Conservation (phyloP, 2,329 filamentous ascomycete genomes). For the Claviceps quebecensis region DNA sequence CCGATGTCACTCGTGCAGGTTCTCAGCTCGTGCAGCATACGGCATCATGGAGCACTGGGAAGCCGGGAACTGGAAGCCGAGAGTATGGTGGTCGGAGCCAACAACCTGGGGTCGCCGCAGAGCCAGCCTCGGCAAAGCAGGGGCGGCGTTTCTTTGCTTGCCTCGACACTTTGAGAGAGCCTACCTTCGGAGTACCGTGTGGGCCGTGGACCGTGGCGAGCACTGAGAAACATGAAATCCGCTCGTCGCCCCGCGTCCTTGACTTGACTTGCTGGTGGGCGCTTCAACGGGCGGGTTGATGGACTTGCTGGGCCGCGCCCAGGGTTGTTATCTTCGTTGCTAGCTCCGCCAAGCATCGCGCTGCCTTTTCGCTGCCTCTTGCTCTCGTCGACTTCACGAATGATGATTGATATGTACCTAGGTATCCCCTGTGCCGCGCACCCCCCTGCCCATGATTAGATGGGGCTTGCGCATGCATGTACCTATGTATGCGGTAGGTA, state of each 20-base stretch:
- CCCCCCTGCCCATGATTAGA: no score
- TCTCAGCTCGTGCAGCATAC: no score
- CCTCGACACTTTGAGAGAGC: no score
- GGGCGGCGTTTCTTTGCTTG: background rate
- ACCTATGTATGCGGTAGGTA: no score
- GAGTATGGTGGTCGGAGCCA: background rate
- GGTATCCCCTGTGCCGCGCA: background rate
- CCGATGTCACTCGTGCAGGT: no score
- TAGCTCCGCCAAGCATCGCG: background rate
- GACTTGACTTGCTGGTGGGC: background rate
- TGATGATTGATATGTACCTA: no score
- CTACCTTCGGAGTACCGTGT: background rate
- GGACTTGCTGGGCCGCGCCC: background rate
- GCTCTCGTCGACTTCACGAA: no score
- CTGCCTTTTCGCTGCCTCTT: background rate
- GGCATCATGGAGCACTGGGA: background rate
- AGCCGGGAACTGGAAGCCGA: background rate
- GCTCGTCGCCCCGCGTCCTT: background rate
- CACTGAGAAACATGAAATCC: background rate
- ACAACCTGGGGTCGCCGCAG: background rate
- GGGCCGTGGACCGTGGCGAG: no score
- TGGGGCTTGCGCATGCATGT: no score
- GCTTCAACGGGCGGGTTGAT: background rate
- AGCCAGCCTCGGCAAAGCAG: background rate
- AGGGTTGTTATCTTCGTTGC: background rate